Conservation (phyloP, 2,329 filamentous ascomycete genomes). For the Paraconiothyrium brasiliense region DNA sequence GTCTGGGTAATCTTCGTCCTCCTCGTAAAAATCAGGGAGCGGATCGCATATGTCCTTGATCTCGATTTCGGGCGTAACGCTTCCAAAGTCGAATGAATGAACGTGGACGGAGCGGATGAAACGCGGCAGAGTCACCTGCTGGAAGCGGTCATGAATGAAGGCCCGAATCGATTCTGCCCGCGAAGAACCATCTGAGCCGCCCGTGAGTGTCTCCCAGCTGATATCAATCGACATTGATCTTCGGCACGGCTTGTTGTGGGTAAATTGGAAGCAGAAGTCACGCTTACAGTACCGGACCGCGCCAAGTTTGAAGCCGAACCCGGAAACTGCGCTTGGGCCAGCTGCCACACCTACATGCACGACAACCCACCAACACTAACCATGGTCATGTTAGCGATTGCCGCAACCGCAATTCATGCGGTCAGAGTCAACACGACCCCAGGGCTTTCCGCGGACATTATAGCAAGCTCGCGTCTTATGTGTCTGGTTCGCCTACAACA, state of each 20-base stretch:
- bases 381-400: conserved; percentile 15
- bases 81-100: conserved; percentile 92
- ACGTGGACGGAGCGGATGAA: conserved; percentile 98
- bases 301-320: conserved; percentile 23
- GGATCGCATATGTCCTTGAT: conserved; percentile 98
- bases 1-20: conserved; percentile 71
- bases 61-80: conserved; percentile 81
- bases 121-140: conserved; percentile 86
- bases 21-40: conserved; percentile 94
- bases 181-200: conserved; percentile 83
- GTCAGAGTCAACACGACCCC: conserved; percentile 5
- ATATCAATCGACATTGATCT: conserved; percentile 91
- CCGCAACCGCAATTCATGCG: conserved; percentile 9
- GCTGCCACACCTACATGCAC: conserved; percentile 3
- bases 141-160: conserved; percentile 96
- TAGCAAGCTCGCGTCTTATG: not conserved
- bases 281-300: conserved; percentile 16
- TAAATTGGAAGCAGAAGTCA: conserved; percentile 31
- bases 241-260: conserved; percentile 35
- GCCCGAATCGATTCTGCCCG: conserved; percentile 87
- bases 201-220: conserved; percentile 93
- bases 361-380: conserved; percentile 20
- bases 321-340: conserved; percentile 16
- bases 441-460: not conserved
- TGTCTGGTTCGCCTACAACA: not conserved